phyloP scores from a whole-genome alignment of 2,329 filamentous ascomycete species.

The Ceratocystis diversiconidia region DNA sequence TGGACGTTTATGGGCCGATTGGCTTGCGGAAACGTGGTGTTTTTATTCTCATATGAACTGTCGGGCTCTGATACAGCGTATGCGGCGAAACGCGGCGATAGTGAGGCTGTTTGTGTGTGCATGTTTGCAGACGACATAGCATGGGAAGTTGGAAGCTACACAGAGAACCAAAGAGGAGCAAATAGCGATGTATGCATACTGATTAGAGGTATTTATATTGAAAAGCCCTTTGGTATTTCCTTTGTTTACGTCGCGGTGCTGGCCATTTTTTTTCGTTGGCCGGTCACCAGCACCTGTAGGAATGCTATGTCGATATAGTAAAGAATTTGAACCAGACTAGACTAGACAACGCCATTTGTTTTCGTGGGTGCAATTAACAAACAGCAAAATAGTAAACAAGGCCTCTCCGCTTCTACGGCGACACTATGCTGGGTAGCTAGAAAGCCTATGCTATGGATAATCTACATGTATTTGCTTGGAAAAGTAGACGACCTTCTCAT shows the following conservation, averaged over 20 bases:
- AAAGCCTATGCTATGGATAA: background rate
- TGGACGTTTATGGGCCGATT: background rate
- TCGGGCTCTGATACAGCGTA: background rate
- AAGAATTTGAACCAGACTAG: background rate
- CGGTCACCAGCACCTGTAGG: background rate
- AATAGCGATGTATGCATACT: background rate
- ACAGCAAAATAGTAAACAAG: background rate
- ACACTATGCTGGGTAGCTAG: background rate
- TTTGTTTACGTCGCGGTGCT: background rate
- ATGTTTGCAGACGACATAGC: background rate
- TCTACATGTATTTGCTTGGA: background rate
- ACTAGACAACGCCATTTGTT: background rate
- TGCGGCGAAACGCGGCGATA: background rate
- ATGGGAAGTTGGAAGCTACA: background rate
- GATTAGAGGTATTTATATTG: background rate
- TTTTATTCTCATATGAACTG: background rate
- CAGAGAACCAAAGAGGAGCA: background rate
- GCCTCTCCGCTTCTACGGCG: background rate
- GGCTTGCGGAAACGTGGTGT: background rate
- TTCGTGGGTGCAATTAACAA: background rate
- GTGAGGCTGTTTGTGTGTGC: background rate
- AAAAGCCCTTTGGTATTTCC: too few relatives aligned
- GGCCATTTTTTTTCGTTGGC: background rate
- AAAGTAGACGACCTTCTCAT: background rate
- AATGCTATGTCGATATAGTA: background rate